These are phyloP conservation scores for Diaporthe longicolla DNA, from an alignment of 2,329 filamentous ascomycete genomes.

Conservation along the genomic window DNA sequence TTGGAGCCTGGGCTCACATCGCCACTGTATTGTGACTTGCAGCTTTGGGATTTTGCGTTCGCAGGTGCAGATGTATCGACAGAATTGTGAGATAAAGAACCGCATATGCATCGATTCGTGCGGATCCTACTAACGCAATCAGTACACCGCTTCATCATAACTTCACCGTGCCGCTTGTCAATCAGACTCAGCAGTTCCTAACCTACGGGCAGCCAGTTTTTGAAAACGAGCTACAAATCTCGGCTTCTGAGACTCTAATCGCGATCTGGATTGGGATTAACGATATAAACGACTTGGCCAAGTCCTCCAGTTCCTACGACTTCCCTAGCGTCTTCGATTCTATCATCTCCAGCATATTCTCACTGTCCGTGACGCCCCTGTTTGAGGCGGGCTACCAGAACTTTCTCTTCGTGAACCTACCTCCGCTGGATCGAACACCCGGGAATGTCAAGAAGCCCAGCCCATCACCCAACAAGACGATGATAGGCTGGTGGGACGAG, in stretches of 20 bases:
- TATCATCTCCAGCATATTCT: slow-evolving; percentile 58
- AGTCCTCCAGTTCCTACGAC: slow-evolving; percentile 54
- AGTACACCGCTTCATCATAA: slow-evolving; percentile 65
- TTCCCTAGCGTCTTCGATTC: slow-evolving; percentile 61
- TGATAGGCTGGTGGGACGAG: slow-evolving; percentile 61
- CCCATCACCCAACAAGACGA: slow-evolving; percentile 60
- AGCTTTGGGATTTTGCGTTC: slow-evolving; percentile 71
- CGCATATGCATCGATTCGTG: slow-evolving; percentile 42
- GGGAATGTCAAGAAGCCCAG: slow-evolving; percentile 50
- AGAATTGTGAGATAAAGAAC: slow-evolving; percentile 47
- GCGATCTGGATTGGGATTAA: slow-evolving; percentile 71
- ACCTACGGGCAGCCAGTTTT: slow-evolving; percentile 60
- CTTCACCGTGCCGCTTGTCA: slow-evolving; percentile 62
- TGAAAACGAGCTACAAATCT: slow-evolving; percentile 45
- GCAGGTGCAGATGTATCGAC: slow-evolving; percentile 65
- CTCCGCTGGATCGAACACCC: slow-evolving; percentile 62
- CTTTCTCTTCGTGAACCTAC: slow-evolving; percentile 66
- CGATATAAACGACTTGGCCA: slow-evolving; percentile 63
- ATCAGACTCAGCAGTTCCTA: slow-evolving; percentile 64
- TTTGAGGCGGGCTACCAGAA: slow-evolving; percentile 60
- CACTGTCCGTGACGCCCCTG: slow-evolving; percentile 55
- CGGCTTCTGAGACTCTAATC: slow-evolving; percentile 58
- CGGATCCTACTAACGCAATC: slow-evolving; percentile 34
- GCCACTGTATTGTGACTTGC: slow-evolving; percentile 59
- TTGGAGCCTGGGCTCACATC: slow-evolving; percentile 57